Evolutionary conservation across 2,329 filamentous ascomycete genomes (phyloP), one percentile per base, ranked within the genome.

Genomic region (Simplicillium sp.): DNA sequence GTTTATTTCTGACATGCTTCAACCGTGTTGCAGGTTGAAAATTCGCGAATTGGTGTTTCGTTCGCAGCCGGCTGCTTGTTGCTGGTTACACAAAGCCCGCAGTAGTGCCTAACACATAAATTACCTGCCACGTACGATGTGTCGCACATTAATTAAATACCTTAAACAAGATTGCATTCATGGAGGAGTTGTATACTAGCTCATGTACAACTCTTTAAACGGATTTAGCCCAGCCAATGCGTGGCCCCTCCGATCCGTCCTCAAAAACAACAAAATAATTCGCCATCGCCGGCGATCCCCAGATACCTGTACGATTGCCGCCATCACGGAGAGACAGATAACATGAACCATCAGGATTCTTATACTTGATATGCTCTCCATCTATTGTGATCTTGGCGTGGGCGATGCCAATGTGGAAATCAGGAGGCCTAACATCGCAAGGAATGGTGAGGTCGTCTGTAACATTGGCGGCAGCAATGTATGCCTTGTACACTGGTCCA

Each of bases 241-340:
- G 37, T 4, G 40, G 36, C 11, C 40, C 40, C 9, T 36, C 13
- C 14, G 7, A 4, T 9, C 40, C 40, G 14, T 42, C n/a, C 36
- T 42, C 40, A 25, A 42, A 42, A 14, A 42, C 40, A 6, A 42
- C 32, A 18, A 34, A 42, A 1, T 36, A 36, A 15, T 25, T 36
- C 12, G 40, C 34, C 40, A 42, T 20, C 5, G 36, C 6, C 2
- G 40, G 40, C 36, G 40, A 42, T n/a, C 40, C 40, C 11, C 34
- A 42, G 4, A 16, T 20, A 15, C 17, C 18, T 3, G n/a, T 3
- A 3, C 12, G 17, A 16, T 12, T 28, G 11, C 13, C 18, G n/a
- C 28, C 9, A 25, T 14, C n/a, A 12, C 17, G n/a, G 12, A 37
- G n/a, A 12, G 13, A 11, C 5, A 12, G 17, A 28, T 37, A 37